Conservation (phyloP, 2,329 filamentous ascomycete species). For the Aureobasidium sp. region DNA sequence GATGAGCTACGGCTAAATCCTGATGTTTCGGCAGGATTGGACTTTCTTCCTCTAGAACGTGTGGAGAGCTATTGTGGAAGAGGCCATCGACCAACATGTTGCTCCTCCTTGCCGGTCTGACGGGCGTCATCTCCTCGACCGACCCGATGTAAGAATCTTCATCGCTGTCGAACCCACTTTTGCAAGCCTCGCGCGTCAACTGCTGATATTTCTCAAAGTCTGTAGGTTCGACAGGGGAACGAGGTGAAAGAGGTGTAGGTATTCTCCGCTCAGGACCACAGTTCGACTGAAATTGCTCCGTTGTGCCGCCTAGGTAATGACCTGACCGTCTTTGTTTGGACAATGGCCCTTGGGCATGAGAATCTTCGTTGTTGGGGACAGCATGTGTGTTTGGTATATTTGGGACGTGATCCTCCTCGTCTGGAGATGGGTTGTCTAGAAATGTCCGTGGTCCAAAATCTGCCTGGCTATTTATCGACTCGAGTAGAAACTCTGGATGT, state of each 20-base stretch:
- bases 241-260: neutral
- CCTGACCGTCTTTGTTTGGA: slow-evolving; percentile 15
- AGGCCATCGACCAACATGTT: slow-evolving; percentile 3
- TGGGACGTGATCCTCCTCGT: neutral
- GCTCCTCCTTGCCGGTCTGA: slow-evolving; percentile 1
- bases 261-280: slow-evolving; percentile 7
- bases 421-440: slow-evolving; percentile 27
- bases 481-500: slow-evolving; percentile 28
- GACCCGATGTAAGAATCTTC: slow-evolving; percentile 13
- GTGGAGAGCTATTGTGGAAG: slow-evolving; percentile 1
- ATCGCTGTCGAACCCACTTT: slow-evolving; percentile 10
- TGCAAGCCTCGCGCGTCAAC: slow-evolving; percentile 3
- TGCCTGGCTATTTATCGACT: slow-evolving; percentile 25
- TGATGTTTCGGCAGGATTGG: slow-evolving; percentile 15
- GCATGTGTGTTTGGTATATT: neutral
- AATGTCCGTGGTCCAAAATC: slow-evolving; percentile 28
- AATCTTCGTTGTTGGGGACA: neutral
- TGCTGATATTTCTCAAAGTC: slow-evolving; percentile 13
- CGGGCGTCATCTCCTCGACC: slow-evolving; percentile 15
- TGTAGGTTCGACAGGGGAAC: slow-evolving; percentile 7
- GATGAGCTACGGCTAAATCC: slow-evolving; percentile 20
- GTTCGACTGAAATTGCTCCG: slow-evolving; percentile 13
- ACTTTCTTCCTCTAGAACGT: slow-evolving; percentile 15
- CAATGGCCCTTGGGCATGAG: neutral
- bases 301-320: slow-evolving; percentile 14